Evolutionary conservation across 2,329 filamentous ascomycete genomes (phyloP).

Genomic region (Alternaria metachromatica): DNA sequence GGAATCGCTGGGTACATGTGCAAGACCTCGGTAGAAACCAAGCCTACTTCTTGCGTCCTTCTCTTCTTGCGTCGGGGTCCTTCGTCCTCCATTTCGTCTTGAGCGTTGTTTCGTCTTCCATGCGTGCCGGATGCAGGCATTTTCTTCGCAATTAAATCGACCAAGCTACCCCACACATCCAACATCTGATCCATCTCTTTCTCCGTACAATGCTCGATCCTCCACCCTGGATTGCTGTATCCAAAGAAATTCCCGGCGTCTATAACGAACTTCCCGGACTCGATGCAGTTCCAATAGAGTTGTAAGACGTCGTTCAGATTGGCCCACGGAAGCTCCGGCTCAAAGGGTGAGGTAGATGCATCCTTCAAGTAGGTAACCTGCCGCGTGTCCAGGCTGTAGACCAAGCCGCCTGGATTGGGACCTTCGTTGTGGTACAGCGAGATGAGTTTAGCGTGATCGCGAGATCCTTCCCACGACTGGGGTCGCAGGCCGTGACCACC

Average conservation of each 20-base stretch:
- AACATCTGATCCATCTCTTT: background rate
- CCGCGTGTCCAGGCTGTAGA: background rate
- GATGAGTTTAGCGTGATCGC: background rate
- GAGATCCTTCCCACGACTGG: background rate
- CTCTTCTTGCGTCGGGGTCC: background rate
- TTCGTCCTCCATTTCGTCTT: too few species aligned
- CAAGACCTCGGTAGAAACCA: background rate
- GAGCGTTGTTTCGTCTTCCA: rapidly evolving
- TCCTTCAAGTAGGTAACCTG: background rate
- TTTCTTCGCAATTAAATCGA: background rate
- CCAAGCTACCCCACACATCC: background rate
- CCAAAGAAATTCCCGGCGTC: too few species aligned
- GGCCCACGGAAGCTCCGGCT: background rate
- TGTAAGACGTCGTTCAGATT: background rate
- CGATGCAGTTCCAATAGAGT: background rate
- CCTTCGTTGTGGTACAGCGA: background rate
- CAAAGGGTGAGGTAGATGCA: background rate
- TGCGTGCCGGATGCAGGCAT: background rate
- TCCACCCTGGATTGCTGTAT: too few species aligned
- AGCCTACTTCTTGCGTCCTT: rapidly evolving
- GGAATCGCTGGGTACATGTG: background rate
- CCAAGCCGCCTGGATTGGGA: background rate
- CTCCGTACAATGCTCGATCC: background rate
- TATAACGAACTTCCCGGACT: background rate
- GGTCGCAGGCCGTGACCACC: background rate